Evolutionary conservation across 164 flowering plant genomes (phyloP).

Genomic region (Aristolochia fimbriata): DNA sequence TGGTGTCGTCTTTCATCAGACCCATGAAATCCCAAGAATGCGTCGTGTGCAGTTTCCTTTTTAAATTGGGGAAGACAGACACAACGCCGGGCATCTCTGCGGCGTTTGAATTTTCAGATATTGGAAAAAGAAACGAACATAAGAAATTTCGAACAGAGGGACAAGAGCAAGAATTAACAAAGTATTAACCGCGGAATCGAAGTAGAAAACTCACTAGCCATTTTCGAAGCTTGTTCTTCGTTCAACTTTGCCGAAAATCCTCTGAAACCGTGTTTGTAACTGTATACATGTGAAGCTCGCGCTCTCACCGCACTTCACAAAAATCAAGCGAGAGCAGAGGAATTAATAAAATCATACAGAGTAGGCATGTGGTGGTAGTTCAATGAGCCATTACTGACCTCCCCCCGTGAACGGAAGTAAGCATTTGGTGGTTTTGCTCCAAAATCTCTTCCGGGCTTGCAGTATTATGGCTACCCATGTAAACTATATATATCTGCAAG

Average conservation of each 20-base stretch:
- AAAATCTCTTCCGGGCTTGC: slow-evolving; percentile 39
- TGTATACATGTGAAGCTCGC: slow-evolving; percentile 52
- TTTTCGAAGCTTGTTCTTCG: slow-evolving; percentile 43
- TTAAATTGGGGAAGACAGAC: slow-evolving; percentile 61
- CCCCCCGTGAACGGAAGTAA: slow-evolving; percentile 48
- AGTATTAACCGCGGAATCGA: no score
- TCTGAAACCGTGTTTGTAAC: slow-evolving; percentile 63
- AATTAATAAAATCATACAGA: not conserved
- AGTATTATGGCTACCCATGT: slow-evolving; percentile 48
- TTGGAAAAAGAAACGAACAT: not conserved
- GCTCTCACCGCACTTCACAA: slow-evolving; percentile 43
- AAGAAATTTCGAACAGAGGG: not conserved
- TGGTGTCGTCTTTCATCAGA: slow-evolving; percentile 43
- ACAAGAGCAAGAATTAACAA: no score
- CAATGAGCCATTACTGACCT: slow-evolving; percentile 24
- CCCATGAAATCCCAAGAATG: slow-evolving; percentile 95
- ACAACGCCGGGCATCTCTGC: slow-evolving; percentile 77
- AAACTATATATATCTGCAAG: slow-evolving; percentile 60
- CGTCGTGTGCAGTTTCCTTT: slow-evolving; percentile 60
- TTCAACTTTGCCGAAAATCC: slow-evolving; percentile 77
- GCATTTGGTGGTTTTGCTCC: slow-evolving; percentile 46
- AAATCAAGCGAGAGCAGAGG: not conserved
- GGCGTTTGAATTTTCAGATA: slow-evolving; percentile 2
- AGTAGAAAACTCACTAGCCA: slow-evolving; percentile 33
- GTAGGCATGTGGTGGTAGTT: not conserved